Evolutionary conservation across 2,329 filamentous ascomycete genomes (phyloP).

Genomic region (Talaromyces atroroseus): DNA sequence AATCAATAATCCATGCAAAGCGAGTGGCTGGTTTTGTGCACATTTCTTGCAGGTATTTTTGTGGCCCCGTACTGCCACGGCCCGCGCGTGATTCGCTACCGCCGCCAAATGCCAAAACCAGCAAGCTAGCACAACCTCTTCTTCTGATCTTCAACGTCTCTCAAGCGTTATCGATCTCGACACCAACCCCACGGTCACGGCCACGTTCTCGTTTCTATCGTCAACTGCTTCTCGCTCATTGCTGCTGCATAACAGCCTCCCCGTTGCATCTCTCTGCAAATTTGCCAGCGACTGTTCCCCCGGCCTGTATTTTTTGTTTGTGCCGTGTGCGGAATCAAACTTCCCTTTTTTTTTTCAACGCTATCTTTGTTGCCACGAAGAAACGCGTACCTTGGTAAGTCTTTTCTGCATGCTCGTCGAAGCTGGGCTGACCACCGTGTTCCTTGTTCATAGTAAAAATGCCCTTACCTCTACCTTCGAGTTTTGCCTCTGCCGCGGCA

Average conservation of each 20-base stretch:
- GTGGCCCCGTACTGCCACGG: conserved; percentile 9
- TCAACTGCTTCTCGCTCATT: conserved; percentile 5
- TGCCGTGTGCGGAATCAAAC: conserved; percentile 14
- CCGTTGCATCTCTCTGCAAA: conserved; percentile 6
- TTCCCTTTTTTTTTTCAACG: conserved; percentile 10
- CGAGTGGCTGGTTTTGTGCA: conserved; percentile 10
- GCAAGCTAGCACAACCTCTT: conserved; percentile 11
- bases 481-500: conserved; percentile 77
- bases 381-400: conserved; percentile 10
- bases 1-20: not conserved
- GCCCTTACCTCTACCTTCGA: conserved; percentile 73
- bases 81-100: not conserved
- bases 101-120: not conserved
- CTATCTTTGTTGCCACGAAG: conserved; percentile 14
- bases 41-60: conserved; percentile 6
- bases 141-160: conserved; percentile 13
- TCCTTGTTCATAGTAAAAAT: conserved; percentile 36
- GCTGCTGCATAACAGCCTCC: conserved; percentile 12
- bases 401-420: conserved; percentile 12
- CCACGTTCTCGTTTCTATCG: conserved; percentile 8
- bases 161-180: conserved; percentile 9
- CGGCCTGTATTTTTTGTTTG: conserved; percentile 13
- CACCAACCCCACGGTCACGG: not conserved
- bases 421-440: conserved; percentile 18
- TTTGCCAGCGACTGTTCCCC: conserved; percentile 5